Conservation (phyloP, 345 rosid species). For the Linum lewisii region DNA sequence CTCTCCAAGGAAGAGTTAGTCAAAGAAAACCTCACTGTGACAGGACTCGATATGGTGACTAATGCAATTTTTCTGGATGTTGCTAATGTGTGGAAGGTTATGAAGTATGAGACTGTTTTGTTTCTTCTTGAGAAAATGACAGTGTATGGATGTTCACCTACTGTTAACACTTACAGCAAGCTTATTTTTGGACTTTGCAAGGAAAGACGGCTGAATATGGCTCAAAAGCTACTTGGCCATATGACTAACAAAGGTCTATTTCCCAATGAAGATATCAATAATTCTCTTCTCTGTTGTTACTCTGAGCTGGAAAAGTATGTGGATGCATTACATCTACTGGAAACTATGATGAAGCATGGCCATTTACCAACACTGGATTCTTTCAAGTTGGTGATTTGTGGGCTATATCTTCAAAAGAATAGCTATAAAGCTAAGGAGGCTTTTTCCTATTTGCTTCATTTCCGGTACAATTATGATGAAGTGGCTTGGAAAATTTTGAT, state of each 20-base stretch:
- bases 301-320: conserved; percentile 37
- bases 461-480: conserved; percentile 66
- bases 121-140: conserved; percentile 56
- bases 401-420: conserved; percentile 43
- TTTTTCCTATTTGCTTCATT: conserved; percentile 41
- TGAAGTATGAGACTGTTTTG: conserved; percentile 46
- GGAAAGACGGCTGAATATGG: conserved; percentile 37
- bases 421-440: conserved; percentile 43
- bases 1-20: conserved; percentile 31
- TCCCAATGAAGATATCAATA: conserved; percentile 45
- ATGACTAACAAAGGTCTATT: conserved; percentile 48
- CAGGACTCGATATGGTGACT: conserved; percentile 23
- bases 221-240: conserved; percentile 35
- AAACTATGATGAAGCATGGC: conserved; percentile 48
- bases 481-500: conserved; percentile 75
- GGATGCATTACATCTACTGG: conserved; percentile 43
- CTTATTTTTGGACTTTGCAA: conserved; percentile 65
- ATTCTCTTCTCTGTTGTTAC: conserved; percentile 55
- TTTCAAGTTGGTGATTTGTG: conserved; percentile 51
- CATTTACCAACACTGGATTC: conserved; percentile 63
- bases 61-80: conserved; percentile 19
- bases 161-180: conserved; percentile 41
- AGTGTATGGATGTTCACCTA: conserved; percentile 50
- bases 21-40: conserved; percentile 21
- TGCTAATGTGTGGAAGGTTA: conserved; percentile 42